These are phyloP conservation scores for Scedosporium boydii DNA, from an alignment of 2,329 filamentous ascomycete genomes.

Conservation along the genomic window DNA sequence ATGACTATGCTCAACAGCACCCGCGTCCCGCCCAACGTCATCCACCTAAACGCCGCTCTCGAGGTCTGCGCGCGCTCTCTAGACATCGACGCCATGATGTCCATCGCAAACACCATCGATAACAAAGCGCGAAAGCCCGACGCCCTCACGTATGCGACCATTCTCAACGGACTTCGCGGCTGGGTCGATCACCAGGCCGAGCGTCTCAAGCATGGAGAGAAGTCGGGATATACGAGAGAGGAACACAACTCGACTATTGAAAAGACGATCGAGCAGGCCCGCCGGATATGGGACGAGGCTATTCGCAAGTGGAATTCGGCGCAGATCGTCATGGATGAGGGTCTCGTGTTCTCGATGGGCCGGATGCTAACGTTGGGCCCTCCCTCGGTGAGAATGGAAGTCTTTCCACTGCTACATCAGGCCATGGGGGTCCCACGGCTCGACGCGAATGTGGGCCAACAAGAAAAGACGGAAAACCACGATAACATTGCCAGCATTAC, in stretches of 20 bases:
- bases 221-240: slow-evolving; percentile 13
- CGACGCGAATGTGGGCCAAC: background rate
- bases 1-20: slow-evolving; percentile 59
- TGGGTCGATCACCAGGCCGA: slow-evolving; percentile 24
- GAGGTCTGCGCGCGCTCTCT: slow-evolving; percentile 65
- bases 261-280: slow-evolving; percentile 53
- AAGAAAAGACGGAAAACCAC: background rate
- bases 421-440: slow-evolving; percentile 61
- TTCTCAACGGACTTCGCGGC: slow-evolving; percentile 65
- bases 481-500: background rate
- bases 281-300: slow-evolving; percentile 73
- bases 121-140: slow-evolving; percentile 54
- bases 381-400: slow-evolving; percentile 55
- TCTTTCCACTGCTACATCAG: slow-evolving; percentile 70
- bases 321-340: slow-evolving; percentile 63
- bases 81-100: slow-evolving; percentile 75
- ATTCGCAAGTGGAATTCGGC: slow-evolving; percentile 66
- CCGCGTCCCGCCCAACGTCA: slow-evolving; percentile 60
- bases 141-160: slow-evolving; percentile 66
- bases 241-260: slow-evolving; percentile 19
- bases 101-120: slow-evolving; percentile 63
- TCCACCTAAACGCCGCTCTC: slow-evolving; percentile 84
- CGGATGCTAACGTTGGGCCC: slow-evolving; percentile 60
- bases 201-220: slow-evolving; percentile 15
- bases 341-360: slow-evolving; percentile 73